Conservation (phyloP, 371 early-diverging fungal genomes). For the Catenaria anguillulae region DNA sequence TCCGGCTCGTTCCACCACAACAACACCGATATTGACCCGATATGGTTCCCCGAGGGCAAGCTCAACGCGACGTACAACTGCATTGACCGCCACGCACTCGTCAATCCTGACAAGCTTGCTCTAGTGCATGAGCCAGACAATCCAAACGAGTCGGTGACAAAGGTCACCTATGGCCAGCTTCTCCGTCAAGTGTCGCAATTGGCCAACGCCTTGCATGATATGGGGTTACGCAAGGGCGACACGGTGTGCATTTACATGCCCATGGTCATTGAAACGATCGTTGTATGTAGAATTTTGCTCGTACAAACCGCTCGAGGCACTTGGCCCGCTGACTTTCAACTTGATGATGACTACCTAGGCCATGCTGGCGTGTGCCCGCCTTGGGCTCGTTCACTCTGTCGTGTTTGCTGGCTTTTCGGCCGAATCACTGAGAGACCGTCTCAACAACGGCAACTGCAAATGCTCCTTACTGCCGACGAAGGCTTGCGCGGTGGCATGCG, state of each 20-base stretch:
- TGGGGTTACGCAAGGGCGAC: conserved; percentile 79
- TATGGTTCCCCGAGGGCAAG: conserved; percentile 88
- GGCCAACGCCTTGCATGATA: conserved; percentile 57
- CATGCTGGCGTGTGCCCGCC: conserved; percentile 87
- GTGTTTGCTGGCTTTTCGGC: conserved; percentile 90
- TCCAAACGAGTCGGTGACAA: conserved; percentile 50
- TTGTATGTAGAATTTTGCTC: not conserved
- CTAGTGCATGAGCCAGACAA: conserved; percentile 81
- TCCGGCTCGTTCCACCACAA: conserved; percentile 39
- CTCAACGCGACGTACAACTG: conserved; percentile 93
- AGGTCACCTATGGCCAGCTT: conserved; percentile 67
- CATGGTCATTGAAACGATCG: conserved; percentile 40
- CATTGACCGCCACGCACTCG: conserved; percentile 81
- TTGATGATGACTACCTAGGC: conserved; percentile 16
- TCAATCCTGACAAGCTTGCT: conserved; percentile 55
- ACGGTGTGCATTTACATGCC: conserved; percentile 93
- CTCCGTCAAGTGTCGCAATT: conserved; percentile 63
- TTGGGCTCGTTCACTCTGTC: conserved; percentile 79
- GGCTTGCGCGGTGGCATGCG: conserved; percentile 79
- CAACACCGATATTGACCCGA: conserved; percentile 29
- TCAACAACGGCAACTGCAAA: conserved; percentile 55
- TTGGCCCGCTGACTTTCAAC: not conserved
- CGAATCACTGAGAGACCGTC: conserved; percentile 67
- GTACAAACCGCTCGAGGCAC: not conserved
- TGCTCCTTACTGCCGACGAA: conserved; percentile 71